A percentile compares a stretch with the other conserved stretches of the same genome.
Conservation (phyloP, 164 flowering plant genomes). For the Piper betle region DNA sequence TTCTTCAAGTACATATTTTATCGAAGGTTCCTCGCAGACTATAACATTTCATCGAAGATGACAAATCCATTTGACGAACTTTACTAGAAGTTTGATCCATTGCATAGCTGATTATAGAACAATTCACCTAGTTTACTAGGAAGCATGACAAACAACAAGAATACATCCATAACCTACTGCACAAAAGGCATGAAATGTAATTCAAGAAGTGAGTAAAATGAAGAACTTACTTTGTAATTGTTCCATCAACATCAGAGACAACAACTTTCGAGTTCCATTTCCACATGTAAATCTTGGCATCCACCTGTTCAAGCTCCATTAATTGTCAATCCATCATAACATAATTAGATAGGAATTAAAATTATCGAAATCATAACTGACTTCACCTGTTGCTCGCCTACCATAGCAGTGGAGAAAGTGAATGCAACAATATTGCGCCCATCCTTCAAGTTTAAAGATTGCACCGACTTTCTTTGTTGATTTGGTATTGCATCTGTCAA, state of each 20-base stretch:
- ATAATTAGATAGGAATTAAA: neutral
- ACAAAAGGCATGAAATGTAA: too few relatives aligned
- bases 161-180: too few relatives aligned
- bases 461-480: slow-evolving; percentile 26
- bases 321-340: neutral
- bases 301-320: slow-evolving; percentile 48
- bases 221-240: slow-evolving; percentile 76
- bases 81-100: too few relatives aligned
- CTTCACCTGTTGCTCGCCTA: slow-evolving; percentile 84
- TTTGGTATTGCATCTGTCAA: slow-evolving; percentile 13
- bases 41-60: too few relatives aligned
- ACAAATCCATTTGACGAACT: too few relatives aligned
- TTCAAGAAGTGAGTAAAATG: too few relatives aligned
- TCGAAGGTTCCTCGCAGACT: too few relatives aligned
- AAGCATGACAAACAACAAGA: too few relatives aligned
- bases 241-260: slow-evolving; percentile 97
- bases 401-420: slow-evolving; percentile 80
- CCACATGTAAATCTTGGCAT: slow-evolving; percentile 92
- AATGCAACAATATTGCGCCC: slow-evolving; percentile 68
- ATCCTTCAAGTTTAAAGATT: slow-evolving; percentile 61
- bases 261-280: slow-evolving; percentile 89
- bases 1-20: too few relatives aligned
- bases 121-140: too few relatives aligned
- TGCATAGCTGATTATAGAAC: too few relatives aligned
- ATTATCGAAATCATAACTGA: neutral